Base-by-base conservation (phyloP, 2,329 filamentous ascomycete genomes). In the Cordyceps cateniannulata region DNA sequence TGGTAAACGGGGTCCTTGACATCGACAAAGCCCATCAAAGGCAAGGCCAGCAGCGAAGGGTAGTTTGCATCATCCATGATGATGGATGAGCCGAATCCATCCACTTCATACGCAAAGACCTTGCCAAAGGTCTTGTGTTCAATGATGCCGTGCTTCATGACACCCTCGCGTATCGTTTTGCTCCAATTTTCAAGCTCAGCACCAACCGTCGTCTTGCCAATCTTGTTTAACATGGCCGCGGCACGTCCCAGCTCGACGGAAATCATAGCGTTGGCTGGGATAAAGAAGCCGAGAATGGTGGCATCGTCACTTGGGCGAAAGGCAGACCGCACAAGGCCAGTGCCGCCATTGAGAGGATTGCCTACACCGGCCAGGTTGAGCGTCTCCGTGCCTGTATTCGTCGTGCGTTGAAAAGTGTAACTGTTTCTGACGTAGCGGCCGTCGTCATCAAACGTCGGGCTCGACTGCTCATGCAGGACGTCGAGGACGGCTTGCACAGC, bases 251-350 rank as follows among this genome's bases (percentile, higher is more conserved):
- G 79, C 73, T 99, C 92, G 0, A 93, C 90, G 2, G 91, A 87
- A 82, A 99, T 96, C 87, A 96, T 93, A 25, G 95, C 95, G 70
- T 99, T 99, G 42, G 91, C 88, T 0, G 95, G 95, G 66, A 99
- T 96, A 71, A 96, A 91, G 78, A 91, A 99, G 49, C 93, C 93
- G 3, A 99, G 80, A 42, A 95, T 97, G 0, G 92, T 96, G 3
- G 95, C 91, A 72, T 99, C 95, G 68, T 99, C 95, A 65, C 91
- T 96, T 5, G 95, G 95, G 1, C 95, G 85, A 76, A 99, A 99
- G 0, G 95, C 93, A 45, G 91, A 96, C 62, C 95, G 86, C 52
- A 98, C 82, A 1, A 99, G 82, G 0, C 91, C 92, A 0, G 95
- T 97, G 20, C 87, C 90, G 66, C 79, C 82, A 66, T 91, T 93